Conservation (phyloP, 345 rosid genomes). For the Crucihimalaya himalaica region DNA sequence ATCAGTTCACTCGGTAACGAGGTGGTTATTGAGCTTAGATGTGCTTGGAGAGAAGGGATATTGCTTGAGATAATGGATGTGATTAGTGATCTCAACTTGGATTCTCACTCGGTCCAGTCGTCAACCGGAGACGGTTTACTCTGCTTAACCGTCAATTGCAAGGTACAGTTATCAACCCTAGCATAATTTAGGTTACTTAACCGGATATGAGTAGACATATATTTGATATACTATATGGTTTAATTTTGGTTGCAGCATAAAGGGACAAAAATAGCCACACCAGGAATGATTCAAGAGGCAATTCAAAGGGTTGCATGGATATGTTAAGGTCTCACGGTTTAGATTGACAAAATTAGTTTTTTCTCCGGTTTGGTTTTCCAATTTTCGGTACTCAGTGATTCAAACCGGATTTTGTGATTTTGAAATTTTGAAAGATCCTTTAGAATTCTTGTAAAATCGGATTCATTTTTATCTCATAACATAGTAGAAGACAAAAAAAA, state of each 20-base stretch:
- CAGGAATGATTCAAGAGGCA: conserved; percentile 55
- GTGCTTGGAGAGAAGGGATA: conserved; percentile 84
- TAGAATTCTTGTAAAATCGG: conserved; percentile 10
- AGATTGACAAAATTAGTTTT: conserved; percentile 23
- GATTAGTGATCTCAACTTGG: conserved; percentile 58
- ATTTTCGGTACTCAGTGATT: conserved; percentile 19
- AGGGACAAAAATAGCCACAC: conserved; percentile 51
- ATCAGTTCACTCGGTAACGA: conserved; percentile 52
- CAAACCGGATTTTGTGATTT: conserved; percentile 25
- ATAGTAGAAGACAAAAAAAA: background rate
- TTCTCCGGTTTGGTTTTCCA: conserved; percentile 17
- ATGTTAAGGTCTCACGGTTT: conserved; percentile 40
- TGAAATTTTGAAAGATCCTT: background rate
- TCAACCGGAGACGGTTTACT: conserved; percentile 62
- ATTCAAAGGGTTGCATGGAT: conserved; percentile 63
- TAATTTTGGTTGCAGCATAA: conserved; percentile 52
- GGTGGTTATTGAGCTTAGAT: conserved; percentile 64
- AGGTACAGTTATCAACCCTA: conserved; percentile 50
- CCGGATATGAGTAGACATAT: conserved; percentile 8
- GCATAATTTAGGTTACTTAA: conserved; percentile 11
- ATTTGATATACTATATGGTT: background rate
- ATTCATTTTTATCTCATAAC: conserved; percentile 15
- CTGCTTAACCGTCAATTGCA: conserved; percentile 59
- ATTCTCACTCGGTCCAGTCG: conserved; percentile 81
- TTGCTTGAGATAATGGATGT: conserved; percentile 80